These are phyloP conservation scores for Aspergillus sp. DNA, from an alignment of 2,329 filamentous ascomycete species.

Conservation along the genomic window DNA sequence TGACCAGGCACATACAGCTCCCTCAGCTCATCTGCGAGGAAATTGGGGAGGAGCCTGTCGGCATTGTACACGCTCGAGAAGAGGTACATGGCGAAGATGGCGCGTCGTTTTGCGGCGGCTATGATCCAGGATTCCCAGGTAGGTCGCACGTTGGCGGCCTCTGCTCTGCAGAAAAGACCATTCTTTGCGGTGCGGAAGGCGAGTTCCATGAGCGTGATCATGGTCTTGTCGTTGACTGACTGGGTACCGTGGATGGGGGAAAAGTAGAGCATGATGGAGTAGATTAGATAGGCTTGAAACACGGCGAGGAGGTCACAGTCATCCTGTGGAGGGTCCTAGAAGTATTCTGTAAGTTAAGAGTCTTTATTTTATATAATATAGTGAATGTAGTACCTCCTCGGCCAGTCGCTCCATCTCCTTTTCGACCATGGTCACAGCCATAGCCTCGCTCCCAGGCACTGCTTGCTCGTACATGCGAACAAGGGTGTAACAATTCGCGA, in stretches of 20 bases:
- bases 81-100: constrained; percentile 54
- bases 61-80: constrained; percentile 52
- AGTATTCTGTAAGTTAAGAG: background rate
- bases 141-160: constrained; percentile 41
- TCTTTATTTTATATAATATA: background rate
- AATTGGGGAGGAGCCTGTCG: constrained; percentile 46
- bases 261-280: constrained; percentile 52
- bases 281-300: constrained; percentile 57
- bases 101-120: constrained; percentile 53
- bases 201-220: constrained; percentile 53
- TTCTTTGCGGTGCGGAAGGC: constrained; percentile 41
- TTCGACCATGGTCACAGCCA: constrained; percentile 20
- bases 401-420: constrained; percentile 25
- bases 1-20: constrained; percentile 45
- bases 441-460: constrained; percentile 24
- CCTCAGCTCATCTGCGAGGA: constrained; percentile 50
- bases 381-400: constrained; percentile 17
- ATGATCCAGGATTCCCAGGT: constrained; percentile 56
- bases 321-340: constrained; percentile 2
- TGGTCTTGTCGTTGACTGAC: constrained; percentile 41
- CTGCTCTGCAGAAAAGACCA: constrained; percentile 48
- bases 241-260: constrained; percentile 21
- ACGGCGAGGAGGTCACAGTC: constrained; percentile 39
- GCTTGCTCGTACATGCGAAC: constrained; percentile 28
- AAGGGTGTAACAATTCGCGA: constrained; percentile 28